Conservation (phyloP, 768 basidiomycete genomes). For the Trametes meyenii region DNA sequence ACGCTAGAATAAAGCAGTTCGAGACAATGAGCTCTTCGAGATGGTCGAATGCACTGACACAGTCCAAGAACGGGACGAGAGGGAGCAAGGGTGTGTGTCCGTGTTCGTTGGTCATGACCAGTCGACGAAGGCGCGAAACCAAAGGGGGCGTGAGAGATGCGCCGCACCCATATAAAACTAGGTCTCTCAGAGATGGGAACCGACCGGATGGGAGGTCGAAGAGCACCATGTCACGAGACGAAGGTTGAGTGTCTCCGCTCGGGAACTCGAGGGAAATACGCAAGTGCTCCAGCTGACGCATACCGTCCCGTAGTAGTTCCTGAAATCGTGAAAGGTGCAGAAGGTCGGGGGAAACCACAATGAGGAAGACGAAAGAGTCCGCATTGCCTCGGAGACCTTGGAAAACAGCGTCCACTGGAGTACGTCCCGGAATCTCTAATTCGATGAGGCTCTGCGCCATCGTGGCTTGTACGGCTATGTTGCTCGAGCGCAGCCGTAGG, state of each 20-base stretch:
- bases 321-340: neutral
- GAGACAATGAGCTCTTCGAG: conserved; percentile 3
- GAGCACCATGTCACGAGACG: neutral
- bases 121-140: neutral
- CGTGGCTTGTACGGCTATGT: too few species aligned
- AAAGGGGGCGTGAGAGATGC: neutral
- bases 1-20: neutral
- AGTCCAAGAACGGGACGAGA: conserved; percentile 1
- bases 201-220: neutral
- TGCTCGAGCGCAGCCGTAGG: too few species aligned
- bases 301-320: too few species aligned
- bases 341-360: neutral
- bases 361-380: too few species aligned
- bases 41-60: conserved; percentile 1
- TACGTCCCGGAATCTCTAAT: too few species aligned
- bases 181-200: neutral
- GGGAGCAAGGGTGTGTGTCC: neutral
- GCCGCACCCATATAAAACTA: neutral
- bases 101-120: neutral
- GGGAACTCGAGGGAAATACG: neutral
- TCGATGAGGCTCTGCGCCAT: too few species aligned
- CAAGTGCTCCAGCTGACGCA: neutral
- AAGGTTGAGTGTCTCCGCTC: neutral
- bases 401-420: too few species aligned
- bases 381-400: too few species aligned